Conservation (phyloP, 208 protist genomes). For the Tritrichomonas musculus region DNA sequence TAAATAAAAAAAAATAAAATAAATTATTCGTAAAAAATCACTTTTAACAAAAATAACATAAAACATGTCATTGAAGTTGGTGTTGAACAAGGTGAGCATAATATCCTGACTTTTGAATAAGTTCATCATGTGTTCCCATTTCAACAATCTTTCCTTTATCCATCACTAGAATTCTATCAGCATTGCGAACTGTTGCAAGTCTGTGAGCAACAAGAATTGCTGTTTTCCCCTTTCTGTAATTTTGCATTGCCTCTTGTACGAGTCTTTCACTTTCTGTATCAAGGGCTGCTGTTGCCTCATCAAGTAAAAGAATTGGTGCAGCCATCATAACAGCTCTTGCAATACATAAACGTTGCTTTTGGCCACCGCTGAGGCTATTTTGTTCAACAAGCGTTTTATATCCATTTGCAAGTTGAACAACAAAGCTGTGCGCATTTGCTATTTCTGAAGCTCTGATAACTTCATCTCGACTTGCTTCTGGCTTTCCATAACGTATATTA, state of each 20-base stretch:
- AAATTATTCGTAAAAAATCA: no score
- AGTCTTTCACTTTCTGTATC: background rate
- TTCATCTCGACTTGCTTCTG: background rate
- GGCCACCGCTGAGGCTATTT: slow-evolving; percentile 53
- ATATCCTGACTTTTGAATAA: background rate
- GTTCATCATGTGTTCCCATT: background rate
- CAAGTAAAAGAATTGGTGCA: slow-evolving; percentile 76
- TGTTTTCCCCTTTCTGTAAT: background rate
- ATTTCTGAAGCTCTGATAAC: background rate
- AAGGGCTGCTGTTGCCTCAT: slow-evolving; percentile 67
- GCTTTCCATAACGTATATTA: slow-evolving; percentile 53
- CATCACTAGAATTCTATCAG: background rate
- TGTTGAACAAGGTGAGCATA: background rate
- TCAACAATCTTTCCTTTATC: background rate
- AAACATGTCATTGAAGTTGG: background rate
- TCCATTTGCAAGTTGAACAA: background rate
- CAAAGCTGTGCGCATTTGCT: background rate
- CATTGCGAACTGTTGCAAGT: background rate
- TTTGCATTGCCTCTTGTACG: background rate
- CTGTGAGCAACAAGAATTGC: background rate
- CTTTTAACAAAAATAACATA: no score
- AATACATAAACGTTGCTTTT: slow-evolving; percentile 86
- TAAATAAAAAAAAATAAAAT: no score
- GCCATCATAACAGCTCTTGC: slow-evolving; percentile 80
- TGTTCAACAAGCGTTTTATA: background rate